Evolutionary conservation across 2,329 filamentous ascomycete genomes (phyloP).

Genomic region (Cercospora beticola): DNA sequence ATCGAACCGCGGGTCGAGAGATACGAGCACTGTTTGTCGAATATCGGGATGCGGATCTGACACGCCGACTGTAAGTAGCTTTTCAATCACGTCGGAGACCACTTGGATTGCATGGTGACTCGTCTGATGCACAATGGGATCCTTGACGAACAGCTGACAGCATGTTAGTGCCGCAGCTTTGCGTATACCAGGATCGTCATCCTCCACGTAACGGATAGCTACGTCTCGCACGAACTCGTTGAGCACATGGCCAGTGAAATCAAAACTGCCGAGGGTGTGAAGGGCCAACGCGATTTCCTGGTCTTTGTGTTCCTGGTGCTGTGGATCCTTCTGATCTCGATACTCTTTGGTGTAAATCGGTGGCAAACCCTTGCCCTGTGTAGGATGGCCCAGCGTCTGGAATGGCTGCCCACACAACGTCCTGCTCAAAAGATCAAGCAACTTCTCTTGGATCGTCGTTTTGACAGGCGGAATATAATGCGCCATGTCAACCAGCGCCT

Average conservation of each 20-base stretch:
- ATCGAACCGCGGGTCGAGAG: constrained; percentile 91
- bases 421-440: constrained; percentile 91
- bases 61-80: constrained; percentile 88
- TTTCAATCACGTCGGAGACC: constrained; percentile 96
- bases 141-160: constrained; percentile 94
- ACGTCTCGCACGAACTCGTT: constrained; percentile 99
- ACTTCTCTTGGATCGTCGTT: constrained; percentile 84
- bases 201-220: constrained; percentile 95
- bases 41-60: constrained; percentile 88
- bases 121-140: constrained; percentile 96
- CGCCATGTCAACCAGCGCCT: constrained; percentile 96
- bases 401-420: constrained; percentile 92
- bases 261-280: constrained; percentile 95
- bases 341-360: constrained; percentile 66
- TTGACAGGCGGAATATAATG: constrained; percentile 97
- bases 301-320: constrained; percentile 76
- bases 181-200: constrained; percentile 88
- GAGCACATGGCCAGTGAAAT: constrained; percentile 85
- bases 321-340: constrained; percentile 81
- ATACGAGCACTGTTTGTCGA: constrained; percentile 80
- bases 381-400: constrained; percentile 85
- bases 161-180: constrained; percentile 95
- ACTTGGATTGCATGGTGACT: constrained; percentile 96
- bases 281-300: constrained; percentile 88
- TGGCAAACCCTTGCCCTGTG: constrained; percentile 76